A percentile compares a stretch with the other conserved stretches of the same genome.
These are phyloP conservation scores for Botrytis galanthina DNA, from an alignment of 2,329 filamentous ascomycete species.

Conservation along the genomic window DNA sequence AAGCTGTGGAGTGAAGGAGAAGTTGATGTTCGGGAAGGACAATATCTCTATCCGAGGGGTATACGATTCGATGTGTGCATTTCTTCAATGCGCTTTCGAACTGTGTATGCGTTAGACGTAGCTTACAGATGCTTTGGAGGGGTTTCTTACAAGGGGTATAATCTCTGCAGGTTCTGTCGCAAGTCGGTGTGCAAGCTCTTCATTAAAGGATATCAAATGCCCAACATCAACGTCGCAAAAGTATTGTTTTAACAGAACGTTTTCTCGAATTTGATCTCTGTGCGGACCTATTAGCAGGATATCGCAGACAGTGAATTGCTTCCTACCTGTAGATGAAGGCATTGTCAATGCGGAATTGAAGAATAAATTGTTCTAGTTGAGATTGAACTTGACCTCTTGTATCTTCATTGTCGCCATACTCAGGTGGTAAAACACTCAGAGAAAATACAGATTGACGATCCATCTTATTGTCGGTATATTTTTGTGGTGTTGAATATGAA, in stretches of 20 bases:
- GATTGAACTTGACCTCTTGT: conserved; percentile 70
- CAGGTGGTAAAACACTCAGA: conserved; percentile 73
- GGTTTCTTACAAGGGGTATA: conserved; percentile 73
- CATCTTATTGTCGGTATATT: conserved; percentile 50
- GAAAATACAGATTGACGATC: conserved; percentile 87
- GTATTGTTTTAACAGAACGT: conserved; percentile 89
- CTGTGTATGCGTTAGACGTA: conserved; percentile 47
- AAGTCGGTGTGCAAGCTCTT: conserved; percentile 87
- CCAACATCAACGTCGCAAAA: conserved; percentile 96
- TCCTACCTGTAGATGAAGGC: conserved; percentile 86
- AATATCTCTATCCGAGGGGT: conserved; percentile 65
- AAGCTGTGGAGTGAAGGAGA: conserved; percentile 86
- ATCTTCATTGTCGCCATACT: conserved; percentile 60
- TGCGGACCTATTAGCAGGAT: conserved; percentile 35
- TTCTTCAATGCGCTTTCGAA: conserved; percentile 88
- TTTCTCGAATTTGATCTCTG: conserved; percentile 93
- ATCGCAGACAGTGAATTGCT: background rate
- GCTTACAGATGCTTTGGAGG: too few species aligned
- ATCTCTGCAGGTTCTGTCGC: conserved; percentile 88
- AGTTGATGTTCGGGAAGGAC: conserved; percentile 88
- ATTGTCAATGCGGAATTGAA: conserved; percentile 92
- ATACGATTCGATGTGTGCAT: conserved; percentile 92
- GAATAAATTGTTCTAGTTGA: conserved; percentile 83
- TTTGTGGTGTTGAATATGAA: conserved; percentile 4
- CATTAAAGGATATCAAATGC: conserved; percentile 93